A percentile compares a stretch with the other conserved stretches of the same genome.
phyloP scores from a whole-genome alignment of 2,329 filamentous ascomycete genomes.

The Plectosphaerella cucumerina region DNA sequence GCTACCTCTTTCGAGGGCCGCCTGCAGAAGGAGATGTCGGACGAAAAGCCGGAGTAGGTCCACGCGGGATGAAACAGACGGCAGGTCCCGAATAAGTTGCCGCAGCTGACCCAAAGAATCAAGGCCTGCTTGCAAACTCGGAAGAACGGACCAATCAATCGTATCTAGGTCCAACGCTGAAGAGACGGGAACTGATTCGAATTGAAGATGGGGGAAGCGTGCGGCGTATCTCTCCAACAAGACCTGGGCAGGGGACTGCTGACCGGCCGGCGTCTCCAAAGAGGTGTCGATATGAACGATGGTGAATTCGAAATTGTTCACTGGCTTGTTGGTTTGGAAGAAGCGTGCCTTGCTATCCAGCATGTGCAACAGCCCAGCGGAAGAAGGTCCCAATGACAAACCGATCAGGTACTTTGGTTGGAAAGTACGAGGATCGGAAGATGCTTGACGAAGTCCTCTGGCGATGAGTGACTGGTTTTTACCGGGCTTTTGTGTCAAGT shows the following conservation, averaged over 20 bases:
- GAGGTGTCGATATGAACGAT: slow-evolving; percentile 52
- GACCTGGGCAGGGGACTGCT: slow-evolving; percentile 27
- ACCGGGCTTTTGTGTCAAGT: slow-evolving; percentile 64
- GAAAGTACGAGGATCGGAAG: slow-evolving; percentile 16
- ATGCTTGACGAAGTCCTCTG: no score
- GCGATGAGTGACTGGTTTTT: no score
- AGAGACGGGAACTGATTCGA: slow-evolving; percentile 60
- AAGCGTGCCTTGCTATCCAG: slow-evolving; percentile 65
- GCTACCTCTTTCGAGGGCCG: slow-evolving; percentile 57
- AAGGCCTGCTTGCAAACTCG: slow-evolving; percentile 14
- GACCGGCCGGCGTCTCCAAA: slow-evolving; percentile 15
- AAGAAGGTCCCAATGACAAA: slow-evolving; percentile 79
- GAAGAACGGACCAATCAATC: slow-evolving; percentile 51
- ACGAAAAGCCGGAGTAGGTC: slow-evolving; percentile 71
- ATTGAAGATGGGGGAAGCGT: slow-evolving; percentile 62
- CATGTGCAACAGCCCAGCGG: slow-evolving; percentile 70
- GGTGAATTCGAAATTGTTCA: slow-evolving; percentile 63
- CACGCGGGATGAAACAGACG: slow-evolving; percentile 69
- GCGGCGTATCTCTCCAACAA: slow-evolving; percentile 50
- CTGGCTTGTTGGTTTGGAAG: slow-evolving; percentile 60
- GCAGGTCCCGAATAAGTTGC: slow-evolving; percentile 54
- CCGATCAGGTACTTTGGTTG: slow-evolving; percentile 62
- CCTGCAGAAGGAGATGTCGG: slow-evolving; percentile 64
- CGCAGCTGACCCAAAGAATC: slow-evolving; percentile 41
- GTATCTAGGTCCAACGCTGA: slow-evolving; percentile 48